Conservation (phyloP, 371 early-diverging fungal genomes). For the Fennellomyces sp. region DNA sequence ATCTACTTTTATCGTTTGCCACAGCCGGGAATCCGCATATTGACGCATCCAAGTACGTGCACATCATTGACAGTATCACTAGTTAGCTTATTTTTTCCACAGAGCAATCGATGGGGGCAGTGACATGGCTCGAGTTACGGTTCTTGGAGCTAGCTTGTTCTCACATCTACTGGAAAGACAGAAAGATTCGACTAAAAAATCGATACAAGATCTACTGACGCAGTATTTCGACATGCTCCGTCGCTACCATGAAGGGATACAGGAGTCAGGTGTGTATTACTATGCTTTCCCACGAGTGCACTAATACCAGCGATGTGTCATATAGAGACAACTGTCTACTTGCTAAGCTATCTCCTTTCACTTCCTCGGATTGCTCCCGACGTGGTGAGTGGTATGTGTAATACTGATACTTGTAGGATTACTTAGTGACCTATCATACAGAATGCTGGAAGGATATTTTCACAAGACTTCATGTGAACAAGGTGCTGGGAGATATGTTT, state of each 20-base stretch:
- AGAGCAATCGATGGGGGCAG: not conserved
- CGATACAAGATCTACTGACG: conserved; percentile 16
- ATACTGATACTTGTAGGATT: not conserved
- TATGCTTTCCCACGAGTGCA: no score
- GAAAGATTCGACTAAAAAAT: conserved; percentile 5
- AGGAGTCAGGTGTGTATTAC: not conserved
- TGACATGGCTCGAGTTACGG: conserved; percentile 14
- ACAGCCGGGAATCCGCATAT: conserved; percentile 30
- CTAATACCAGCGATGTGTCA: not conserved
- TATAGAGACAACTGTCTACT: conserved; percentile 9
- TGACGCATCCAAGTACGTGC: conserved; percentile 9
- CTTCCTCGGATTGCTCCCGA: conserved; percentile 29
- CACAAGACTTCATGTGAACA: conserved; percentile 19
- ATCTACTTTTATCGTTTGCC: conserved; percentile 23
- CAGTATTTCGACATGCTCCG: not conserved
- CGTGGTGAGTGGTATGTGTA: conserved; percentile 23
- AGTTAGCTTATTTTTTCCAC: not conserved
- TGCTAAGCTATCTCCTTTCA: conserved; percentile 30
- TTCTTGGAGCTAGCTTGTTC: conserved; percentile 18
- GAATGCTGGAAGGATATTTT: conserved; percentile 39
- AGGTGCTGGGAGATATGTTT: conserved; percentile 30
- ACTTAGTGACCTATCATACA: conserved; percentile 4
- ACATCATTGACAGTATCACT: not conserved
- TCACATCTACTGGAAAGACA: conserved; percentile 21
- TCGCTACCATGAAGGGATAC: not conserved